Conservation (phyloP, 2,329 filamentous ascomycete genomes). For the Penicillium verrucosum region DNA sequence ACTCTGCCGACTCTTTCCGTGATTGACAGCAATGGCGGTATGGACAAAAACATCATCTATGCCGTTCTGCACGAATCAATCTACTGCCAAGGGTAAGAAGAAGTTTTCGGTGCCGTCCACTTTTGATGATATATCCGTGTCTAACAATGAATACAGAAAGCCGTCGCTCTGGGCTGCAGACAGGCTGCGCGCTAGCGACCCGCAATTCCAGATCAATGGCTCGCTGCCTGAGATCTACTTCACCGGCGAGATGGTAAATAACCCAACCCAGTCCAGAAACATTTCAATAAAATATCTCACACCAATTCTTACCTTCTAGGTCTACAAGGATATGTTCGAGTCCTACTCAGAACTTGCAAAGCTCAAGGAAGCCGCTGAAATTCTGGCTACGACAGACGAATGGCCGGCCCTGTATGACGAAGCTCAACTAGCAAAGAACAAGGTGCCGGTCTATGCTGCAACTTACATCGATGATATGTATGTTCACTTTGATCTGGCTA, state of each 20-base stretch:
- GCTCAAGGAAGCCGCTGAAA: constrained; percentile 65
- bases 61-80: constrained; percentile 82
- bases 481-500: constrained; percentile 72
- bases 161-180: constrained; percentile 73
- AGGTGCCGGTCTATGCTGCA: constrained; percentile 81
- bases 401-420: constrained; percentile 79
- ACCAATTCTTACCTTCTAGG: constrained; percentile 32
- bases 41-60: constrained; percentile 78
- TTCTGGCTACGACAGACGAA: constrained; percentile 63
- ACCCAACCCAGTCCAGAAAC: background rate
- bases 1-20: constrained; percentile 66
- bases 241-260: constrained; percentile 75
- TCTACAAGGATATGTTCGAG: constrained; percentile 81
- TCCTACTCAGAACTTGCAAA: constrained; percentile 72
- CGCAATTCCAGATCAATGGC: constrained; percentile 47
- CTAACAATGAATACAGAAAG: constrained; percentile 39
- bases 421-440: constrained; percentile 68
- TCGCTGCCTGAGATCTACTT: constrained; percentile 64
- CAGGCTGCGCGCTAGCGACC: constrained; percentile 36
- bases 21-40: constrained; percentile 65
- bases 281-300: background rate
- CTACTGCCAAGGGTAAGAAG: constrained; percentile 66
- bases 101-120: background rate
- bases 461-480: constrained; percentile 90
- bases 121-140: background rate